Base-by-base conservation (phyloP, 2,329 filamentous ascomycete species). In the Colletotrichum sp. region DNA sequence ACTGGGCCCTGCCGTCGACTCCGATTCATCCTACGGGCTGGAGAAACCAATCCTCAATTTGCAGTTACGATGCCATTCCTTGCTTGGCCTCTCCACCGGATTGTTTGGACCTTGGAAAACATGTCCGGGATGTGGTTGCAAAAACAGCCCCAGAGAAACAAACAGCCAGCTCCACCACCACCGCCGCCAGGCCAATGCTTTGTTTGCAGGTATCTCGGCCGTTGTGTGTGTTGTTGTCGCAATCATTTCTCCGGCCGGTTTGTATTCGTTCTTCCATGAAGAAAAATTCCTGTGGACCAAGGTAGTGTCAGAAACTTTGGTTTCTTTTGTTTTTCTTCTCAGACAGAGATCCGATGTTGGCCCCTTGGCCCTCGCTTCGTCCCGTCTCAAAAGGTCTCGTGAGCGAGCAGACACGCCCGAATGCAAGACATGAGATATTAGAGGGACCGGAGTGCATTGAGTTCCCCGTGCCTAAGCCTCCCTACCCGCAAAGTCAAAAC, bases 91-190 rank as follows among this genome's bases (percentile, higher is more conserved):
- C 72, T 55, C 28, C 61, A 36, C 61, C 71, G 39, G 22, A 25
- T 30, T 72, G 69, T 75, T 75, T 73, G 43, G 64, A 74, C 64
- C 58, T 68, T 64, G 68, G 69, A 65, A 64, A 67, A 48, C 70
- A 39, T 30, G 70, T 8, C 73, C 58, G 48, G 73, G 73, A 67
- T 64, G 58, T 56, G 73, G 73, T 72, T 58, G 30, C n/a, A 27
- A 68, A 64, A 28, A 64, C 7, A 15, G 22, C n/a, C 27, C 39
- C 56, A 65, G 69, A 73, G 25, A 73, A 64, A 70, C 71, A 74
- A 75, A 73, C 52, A 60, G 32, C 22, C 36, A 55, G 39, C 43
- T 58, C 73, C 73, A 60, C 70, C 27, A 18, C 12, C n/a, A 7
- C 18, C 70, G n/a, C n/a, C 10, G 15, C 43, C 43, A 64, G 55